phyloP scores from a whole-genome alignment of 108 stramenopile genomes.

The Pseudonitzschia multiseries region DNA sequence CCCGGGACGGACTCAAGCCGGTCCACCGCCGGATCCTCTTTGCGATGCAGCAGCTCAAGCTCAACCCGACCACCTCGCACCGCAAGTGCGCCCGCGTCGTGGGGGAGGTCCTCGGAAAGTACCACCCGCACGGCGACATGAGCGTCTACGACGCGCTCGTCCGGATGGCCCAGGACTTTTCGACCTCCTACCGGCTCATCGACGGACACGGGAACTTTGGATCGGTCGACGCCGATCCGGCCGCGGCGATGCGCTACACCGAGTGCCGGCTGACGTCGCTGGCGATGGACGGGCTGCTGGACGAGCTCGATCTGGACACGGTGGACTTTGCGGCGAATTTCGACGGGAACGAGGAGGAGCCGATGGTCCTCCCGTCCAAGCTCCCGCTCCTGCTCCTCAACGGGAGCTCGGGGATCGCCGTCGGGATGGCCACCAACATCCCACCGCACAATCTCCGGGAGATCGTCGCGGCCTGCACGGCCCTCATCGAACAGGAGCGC shows the following conservation, averaged over 20 bases:
- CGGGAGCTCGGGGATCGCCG: constrained; percentile 88
- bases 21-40: constrained; percentile 96
- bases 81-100: constrained; percentile 98
- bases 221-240: constrained; percentile 92
- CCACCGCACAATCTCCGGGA: constrained; percentile 96
- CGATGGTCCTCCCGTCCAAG: constrained; percentile 87
- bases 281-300: constrained; percentile 75
- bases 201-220: constrained; percentile 98
- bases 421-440: constrained; percentile 96
- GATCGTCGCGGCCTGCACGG: constrained; percentile 79
- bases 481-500: constrained; percentile 51
- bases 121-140: constrained; percentile 91
- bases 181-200: constrained; percentile 81
- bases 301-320: constrained; percentile 79
- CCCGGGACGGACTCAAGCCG: constrained; percentile 95
- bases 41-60: constrained; percentile 88
- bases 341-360: constrained; percentile 94
- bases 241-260: constrained; percentile 98
- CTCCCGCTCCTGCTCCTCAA: constrained; percentile 92
- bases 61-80: constrained; percentile 69
- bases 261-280: constrained; percentile 86
- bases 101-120: constrained; percentile 94
- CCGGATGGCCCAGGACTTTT: constrained; percentile 92
- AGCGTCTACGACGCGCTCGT: constrained; percentile 97
- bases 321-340: constrained; percentile 91